Conservation (phyloP, 106 monocot genomes). For the Dendrobium catenatum region DNA sequence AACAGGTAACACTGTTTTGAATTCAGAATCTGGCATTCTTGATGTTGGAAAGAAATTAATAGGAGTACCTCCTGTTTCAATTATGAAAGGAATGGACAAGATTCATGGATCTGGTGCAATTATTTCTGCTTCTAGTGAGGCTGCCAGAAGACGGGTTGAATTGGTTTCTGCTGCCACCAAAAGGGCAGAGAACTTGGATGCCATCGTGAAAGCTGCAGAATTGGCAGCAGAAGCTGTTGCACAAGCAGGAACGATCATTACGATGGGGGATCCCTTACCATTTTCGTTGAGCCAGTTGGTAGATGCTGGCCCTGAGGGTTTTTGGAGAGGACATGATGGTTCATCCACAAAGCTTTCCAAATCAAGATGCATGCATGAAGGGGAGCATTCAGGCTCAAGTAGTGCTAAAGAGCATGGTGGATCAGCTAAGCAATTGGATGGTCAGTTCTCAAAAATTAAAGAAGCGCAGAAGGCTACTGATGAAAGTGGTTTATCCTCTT, state of each 20-base stretch:
- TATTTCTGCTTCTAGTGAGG: slow-evolving; percentile 65
- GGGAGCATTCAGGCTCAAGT: slow-evolving; percentile 10
- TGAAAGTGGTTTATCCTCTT: slow-evolving; percentile 9
- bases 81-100: slow-evolving; percentile 48
- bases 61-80: slow-evolving; percentile 35
- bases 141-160: slow-evolving; percentile 64
- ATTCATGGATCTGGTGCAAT: slow-evolving; percentile 36
- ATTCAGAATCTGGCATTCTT: slow-evolving; percentile 10
- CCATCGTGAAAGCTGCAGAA: slow-evolving; percentile 90
- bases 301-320: slow-evolving; percentile 70
- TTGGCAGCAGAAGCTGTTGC: slow-evolving; percentile 88
- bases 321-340: slow-evolving; percentile 35
- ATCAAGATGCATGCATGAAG: slow-evolving; percentile 6
- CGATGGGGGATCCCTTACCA: slow-evolving; percentile 92
- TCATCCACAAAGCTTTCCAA: slow-evolving; percentile 13
- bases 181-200: slow-evolving; percentile 87
- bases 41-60: slow-evolving; percentile 27
- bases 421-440: slow-evolving; percentile 12
- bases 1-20: slow-evolving; percentile 10
- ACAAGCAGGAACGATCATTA: slow-evolving; percentile 70
- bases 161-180: slow-evolving; percentile 77
- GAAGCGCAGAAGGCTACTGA: slow-evolving; percentile 12
- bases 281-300: slow-evolving; percentile 50
- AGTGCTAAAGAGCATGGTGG: slow-evolving; percentile 7
- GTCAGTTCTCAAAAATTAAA: slow-evolving; percentile 12